Evolutionary conservation across 2,329 filamentous ascomycete species (phyloP).

Genomic region (Penicillium sp.): DNA sequence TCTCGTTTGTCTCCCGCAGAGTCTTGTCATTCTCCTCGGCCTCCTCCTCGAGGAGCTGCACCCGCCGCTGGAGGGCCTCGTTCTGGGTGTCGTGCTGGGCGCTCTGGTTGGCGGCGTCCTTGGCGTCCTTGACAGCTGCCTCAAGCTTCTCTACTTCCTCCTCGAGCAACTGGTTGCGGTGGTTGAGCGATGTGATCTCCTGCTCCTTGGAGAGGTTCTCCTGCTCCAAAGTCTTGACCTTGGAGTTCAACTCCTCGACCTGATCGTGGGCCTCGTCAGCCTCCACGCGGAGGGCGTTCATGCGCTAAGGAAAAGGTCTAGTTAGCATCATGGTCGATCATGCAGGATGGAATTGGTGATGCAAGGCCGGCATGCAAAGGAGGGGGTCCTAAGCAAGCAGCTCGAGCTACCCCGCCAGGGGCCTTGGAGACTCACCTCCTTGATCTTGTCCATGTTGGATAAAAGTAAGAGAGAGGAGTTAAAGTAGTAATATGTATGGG

Average conservation of each 20-base stretch:
- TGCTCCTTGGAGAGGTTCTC: slow-evolving; percentile 97
- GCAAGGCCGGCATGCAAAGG: slow-evolving; percentile 14
- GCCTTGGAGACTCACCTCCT: slow-evolving; percentile 65
- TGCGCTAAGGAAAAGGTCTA: slow-evolving; percentile 63
- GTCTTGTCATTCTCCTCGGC: slow-evolving; percentile 96
- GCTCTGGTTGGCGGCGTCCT: slow-evolving; percentile 80
- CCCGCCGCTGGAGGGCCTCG: slow-evolving; percentile 84
- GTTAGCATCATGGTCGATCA: slow-evolving; percentile 15
- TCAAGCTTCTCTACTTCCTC: slow-evolving; percentile 91
- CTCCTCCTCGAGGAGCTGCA: slow-evolving; percentile 97
- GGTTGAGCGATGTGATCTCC: slow-evolving; percentile 91
- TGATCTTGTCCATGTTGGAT: slow-evolving; percentile 77
- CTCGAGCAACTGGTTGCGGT: slow-evolving; percentile 93
- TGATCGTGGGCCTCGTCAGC: slow-evolving; percentile 79
- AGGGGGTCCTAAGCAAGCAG: slow-evolving; percentile 23
- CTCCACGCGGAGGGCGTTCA: slow-evolving; percentile 91
- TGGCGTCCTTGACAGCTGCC: slow-evolving; percentile 75
- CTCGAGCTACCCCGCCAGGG: slow-evolving; percentile 43
- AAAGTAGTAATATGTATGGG: slow-evolving; percentile 24
- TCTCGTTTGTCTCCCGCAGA: slow-evolving; percentile 95
- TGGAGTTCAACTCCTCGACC: slow-evolving; percentile 81
- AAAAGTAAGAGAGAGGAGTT: slow-evolving; percentile 24
- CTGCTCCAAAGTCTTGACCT: slow-evolving; percentile 88
- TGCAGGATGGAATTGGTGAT: slow-evolving; percentile 8
- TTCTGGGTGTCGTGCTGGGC: slow-evolving; percentile 82